Percentiles rank a stretch among this genome's conserved stretches.
These are phyloP conservation scores for Ambrosia hybrid DNA, from an alignment of 140 eudicot species.

Conservation along the genomic window DNA sequence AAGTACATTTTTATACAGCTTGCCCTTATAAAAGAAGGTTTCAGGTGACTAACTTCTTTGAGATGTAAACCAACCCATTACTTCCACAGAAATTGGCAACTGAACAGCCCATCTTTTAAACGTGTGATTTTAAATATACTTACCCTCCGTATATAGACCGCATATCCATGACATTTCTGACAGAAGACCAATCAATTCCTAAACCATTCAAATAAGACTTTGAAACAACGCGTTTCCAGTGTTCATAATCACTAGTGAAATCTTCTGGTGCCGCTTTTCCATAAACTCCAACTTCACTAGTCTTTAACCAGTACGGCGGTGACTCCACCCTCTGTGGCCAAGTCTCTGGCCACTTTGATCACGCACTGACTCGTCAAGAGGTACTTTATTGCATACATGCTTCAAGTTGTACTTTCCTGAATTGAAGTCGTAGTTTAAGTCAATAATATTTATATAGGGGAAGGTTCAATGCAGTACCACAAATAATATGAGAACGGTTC, in stretches of 20 bases:
- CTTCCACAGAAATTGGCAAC: too few relatives aligned
- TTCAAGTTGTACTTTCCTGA: constrained; percentile 60
- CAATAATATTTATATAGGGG: background rate
- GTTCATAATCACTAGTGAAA: constrained; percentile 49
- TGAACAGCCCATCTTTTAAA: too few relatives aligned
- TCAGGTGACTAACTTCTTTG: too few relatives aligned
- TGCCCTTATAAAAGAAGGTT: too few relatives aligned
- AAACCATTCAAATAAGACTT: constrained; percentile 57
- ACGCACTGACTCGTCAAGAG: constrained; percentile 40
- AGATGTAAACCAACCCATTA: too few relatives aligned
- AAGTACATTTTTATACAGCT: too few relatives aligned
- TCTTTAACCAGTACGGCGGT: constrained; percentile 56
- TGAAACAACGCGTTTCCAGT: constrained; percentile 56
- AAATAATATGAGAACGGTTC: too few relatives aligned
- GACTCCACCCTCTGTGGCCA: constrained; percentile 67
- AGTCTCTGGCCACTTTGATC: constrained; percentile 56
- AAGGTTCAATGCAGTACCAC: too few relatives aligned
- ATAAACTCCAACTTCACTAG: constrained; percentile 58
- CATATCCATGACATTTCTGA: constrained; percentile 78
- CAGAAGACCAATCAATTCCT: constrained; percentile 64
- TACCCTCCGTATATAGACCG: constrained; percentile 71
- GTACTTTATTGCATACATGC: constrained; percentile 66
- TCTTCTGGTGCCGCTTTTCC: constrained; percentile 68
- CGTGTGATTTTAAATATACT: background rate
- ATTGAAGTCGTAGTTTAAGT: background rate